Conservation (phyloP, 345 rosid species). For the Acer negundo region DNA sequence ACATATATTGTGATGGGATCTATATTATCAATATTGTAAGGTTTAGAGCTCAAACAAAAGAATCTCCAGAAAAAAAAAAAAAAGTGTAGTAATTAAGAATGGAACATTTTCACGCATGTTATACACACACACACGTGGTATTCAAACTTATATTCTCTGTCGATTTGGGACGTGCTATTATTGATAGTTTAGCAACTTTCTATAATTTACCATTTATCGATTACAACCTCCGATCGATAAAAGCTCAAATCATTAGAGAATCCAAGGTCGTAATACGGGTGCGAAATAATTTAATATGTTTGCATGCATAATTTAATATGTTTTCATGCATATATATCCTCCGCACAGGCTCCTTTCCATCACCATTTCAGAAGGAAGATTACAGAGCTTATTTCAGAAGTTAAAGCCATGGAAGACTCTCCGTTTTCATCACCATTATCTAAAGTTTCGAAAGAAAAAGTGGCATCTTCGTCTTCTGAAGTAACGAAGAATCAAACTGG, state of each 20-base stretch:
- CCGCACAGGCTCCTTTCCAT: neutral
- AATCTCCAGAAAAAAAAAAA: too few species aligned
- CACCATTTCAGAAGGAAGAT: too few species aligned
- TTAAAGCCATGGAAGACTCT: neutral
- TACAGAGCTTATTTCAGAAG: neutral
- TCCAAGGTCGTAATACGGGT: neutral
- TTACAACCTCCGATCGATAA: too few species aligned
- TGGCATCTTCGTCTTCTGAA: neutral
- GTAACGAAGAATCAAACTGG: neutral
- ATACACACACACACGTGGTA: neutral
- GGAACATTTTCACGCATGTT: neutral
- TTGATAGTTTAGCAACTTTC: neutral
- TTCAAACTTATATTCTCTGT: neutral
- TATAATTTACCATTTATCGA: too few species aligned
- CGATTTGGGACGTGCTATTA: neutral
- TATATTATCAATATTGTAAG: too few species aligned
- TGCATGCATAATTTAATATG: neutral
- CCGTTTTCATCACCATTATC: neutral
- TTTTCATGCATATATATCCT: neutral
- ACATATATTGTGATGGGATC: too few species aligned
- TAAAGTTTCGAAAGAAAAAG: neutral
- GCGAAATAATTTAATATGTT: neutral
- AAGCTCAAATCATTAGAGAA: neutral
- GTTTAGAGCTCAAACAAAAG: too few species aligned
- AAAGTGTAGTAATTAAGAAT: too few species aligned